These are phyloP conservation scores for Phytophthora constricta DNA, from an alignment of 352 stramenopile species.

Conservation along the genomic window DNA sequence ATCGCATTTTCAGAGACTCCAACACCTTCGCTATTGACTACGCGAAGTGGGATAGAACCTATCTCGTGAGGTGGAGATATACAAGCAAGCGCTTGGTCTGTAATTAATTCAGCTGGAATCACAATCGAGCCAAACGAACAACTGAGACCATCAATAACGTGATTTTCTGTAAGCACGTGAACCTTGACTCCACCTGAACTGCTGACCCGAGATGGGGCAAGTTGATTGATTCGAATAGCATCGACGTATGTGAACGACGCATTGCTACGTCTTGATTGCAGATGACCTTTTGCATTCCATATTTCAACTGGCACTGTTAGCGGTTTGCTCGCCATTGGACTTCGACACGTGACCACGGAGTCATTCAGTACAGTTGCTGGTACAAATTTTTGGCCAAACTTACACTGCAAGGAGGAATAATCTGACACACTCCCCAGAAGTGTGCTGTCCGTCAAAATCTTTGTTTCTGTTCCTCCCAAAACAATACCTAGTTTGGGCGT, in stretches of 20 bases:
- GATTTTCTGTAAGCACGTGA: slow-evolving; percentile 22
- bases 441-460: slow-evolving; percentile 33
- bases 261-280: slow-evolving; percentile 9
- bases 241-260: slow-evolving; percentile 25
- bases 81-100: slow-evolving; percentile 31
- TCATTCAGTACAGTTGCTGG: slow-evolving; percentile 23
- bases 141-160: slow-evolving; percentile 24
- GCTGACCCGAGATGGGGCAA: slow-evolving; percentile 23
- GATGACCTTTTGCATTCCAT: slow-evolving; percentile 7
- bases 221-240: slow-evolving; percentile 25
- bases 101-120: slow-evolving; percentile 26
- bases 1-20: slow-evolving; percentile 50
- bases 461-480: slow-evolving; percentile 28
- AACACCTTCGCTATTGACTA: slow-evolving; percentile 23
- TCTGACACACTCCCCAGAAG: slow-evolving; percentile 19
- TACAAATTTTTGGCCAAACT: slow-evolving; percentile 34
- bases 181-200: slow-evolving; percentile 24
- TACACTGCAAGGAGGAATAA: slow-evolving; percentile 34
- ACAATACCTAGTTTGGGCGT: slow-evolving; percentile 19
- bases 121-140: slow-evolving; percentile 46
- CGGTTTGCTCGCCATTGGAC: slow-evolving; percentile 26
- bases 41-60: slow-evolving; percentile 28
- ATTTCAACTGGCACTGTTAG: slow-evolving; percentile 38
- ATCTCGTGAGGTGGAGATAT: slow-evolving; percentile 33
- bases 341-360: slow-evolving; percentile 34